Evolutionary conservation across 345 rosid genomes (phyloP), one percentile per base, ranked within the genome.

Genomic region (Theobroma cacao): DNA sequence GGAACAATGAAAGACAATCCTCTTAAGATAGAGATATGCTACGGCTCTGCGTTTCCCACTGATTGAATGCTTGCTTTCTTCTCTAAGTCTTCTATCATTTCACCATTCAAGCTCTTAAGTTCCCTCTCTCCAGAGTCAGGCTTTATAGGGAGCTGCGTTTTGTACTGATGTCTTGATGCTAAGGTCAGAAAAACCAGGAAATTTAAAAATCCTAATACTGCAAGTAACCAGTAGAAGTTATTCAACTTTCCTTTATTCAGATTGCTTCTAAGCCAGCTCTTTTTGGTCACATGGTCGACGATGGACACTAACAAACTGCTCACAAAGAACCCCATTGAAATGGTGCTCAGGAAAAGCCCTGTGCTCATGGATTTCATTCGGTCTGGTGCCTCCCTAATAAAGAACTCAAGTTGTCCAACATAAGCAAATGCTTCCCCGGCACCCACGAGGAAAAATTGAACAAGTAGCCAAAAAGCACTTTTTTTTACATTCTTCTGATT

Each of bases 341-440:
- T 86, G 41, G 93, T 88, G 65, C 93, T 91, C 3, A 95, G 84
- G 72, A 95, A 93, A 14, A 95, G 86, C 34, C 99, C 97, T 0
- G 99, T 95, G 89, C 99, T 95, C 96, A 91, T 92, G 5, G 99
- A 91, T 79, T 95, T 95, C 98, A 95, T 93, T 78, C 93, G 86
- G 69, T 89, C 96, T 0, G 97, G 98, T 45, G 97, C 95, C 82
- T 93, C 98, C 48, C 93, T 85, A 53, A 93, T 92, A 83, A 95
- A 95, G 82, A 93, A 95, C 87, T 95, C 97, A 31, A 95, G 98
- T 31, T 95, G 94, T 66, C 99, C 97, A 18, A 92, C 97, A 26
- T 95, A 93, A 41, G 88, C 96, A 78, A 95, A 95, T 9, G 98
- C 97, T 72, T 95, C 99, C n/a, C 98, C 99, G 0, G 94, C 90